phyloP scores from a whole-genome alignment of 2,329 filamentous ascomycete genomes.

The Fragosphaeria purpurea region DNA sequence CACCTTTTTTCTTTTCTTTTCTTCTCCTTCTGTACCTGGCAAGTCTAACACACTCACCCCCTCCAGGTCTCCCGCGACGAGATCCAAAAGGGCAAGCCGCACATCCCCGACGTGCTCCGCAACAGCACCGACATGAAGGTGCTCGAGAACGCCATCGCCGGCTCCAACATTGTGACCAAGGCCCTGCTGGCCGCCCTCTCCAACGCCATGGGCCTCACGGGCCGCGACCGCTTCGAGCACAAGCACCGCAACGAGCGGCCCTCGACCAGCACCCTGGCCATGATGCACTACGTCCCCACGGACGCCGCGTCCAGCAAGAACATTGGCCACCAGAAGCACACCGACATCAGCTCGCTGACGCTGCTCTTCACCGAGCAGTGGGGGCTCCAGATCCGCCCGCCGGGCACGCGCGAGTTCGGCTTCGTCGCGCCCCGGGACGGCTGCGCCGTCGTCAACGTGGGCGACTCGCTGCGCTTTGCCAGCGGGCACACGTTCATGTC shows the following conservation, averaged over 20 bases:
- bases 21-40: too few species aligned
- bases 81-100: slow-evolving; percentile 36
- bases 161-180: slow-evolving; percentile 41
- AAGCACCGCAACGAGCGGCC: slow-evolving; percentile 40
- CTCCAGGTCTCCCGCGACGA: slow-evolving; percentile 34
- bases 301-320: slow-evolving; percentile 20
- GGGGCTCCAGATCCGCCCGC: slow-evolving; percentile 45
- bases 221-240: slow-evolving; percentile 38
- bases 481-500: slow-evolving; percentile 43
- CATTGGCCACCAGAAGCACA: slow-evolving; percentile 46
- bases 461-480: slow-evolving; percentile 48
- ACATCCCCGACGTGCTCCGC: slow-evolving; percentile 37
- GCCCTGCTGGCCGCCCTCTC: slow-evolving; percentile 41
- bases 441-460: slow-evolving; percentile 46
- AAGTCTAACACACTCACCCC: background rate
- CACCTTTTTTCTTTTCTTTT: slow-evolving; percentile 13
- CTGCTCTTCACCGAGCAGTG: slow-evolving; percentile 46
- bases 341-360: slow-evolving; percentile 45
- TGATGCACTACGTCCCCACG: slow-evolving; percentile 44
- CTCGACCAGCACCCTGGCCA: slow-evolving; percentile 39
- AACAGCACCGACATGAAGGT: slow-evolving; percentile 36
- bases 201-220: slow-evolving; percentile 33
- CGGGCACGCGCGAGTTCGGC: slow-evolving; percentile 31
- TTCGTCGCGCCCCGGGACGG: slow-evolving; percentile 43
- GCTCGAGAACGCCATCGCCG: slow-evolving; percentile 39